These are phyloP conservation scores for Verticillium zaregamsianum DNA, from an alignment of 2,329 filamentous ascomycete species.

Conservation along the genomic window DNA sequence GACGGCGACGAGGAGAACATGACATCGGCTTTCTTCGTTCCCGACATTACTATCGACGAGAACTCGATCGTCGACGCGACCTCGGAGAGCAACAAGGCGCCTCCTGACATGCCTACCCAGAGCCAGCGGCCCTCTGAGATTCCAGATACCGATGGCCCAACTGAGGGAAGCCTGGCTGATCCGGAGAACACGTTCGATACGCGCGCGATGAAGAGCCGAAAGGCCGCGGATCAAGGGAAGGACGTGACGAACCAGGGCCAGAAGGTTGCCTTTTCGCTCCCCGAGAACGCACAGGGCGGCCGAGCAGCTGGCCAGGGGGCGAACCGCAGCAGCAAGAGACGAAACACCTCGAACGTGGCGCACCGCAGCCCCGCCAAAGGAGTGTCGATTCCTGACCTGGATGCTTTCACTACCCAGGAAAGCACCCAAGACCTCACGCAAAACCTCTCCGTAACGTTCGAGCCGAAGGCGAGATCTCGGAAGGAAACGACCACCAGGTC, in stretches of 20 bases:
- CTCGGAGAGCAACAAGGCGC: constrained; percentile 6
- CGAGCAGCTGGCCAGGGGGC: constrained; percentile 24
- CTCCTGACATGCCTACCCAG: constrained; percentile 26
- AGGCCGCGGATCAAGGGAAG: neutral
- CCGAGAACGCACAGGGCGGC: constrained; percentile 25
- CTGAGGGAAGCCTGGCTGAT: constrained; percentile 16
- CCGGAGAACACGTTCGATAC: constrained; percentile 11
- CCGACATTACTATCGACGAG: constrained; percentile 52
- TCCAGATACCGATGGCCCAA: constrained; percentile 22
- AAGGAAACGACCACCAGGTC: constrained; percentile 5
- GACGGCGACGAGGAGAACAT: constrained; percentile 40
- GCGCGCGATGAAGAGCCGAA: constrained; percentile 7
- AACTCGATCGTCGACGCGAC: constrained; percentile 15
- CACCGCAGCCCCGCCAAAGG: constrained; percentile 12
- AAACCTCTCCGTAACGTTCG: constrained; percentile 17
- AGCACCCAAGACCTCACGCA: constrained; percentile 17
- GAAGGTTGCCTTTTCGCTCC: constrained; percentile 38
- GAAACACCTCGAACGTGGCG: constrained; percentile 15
- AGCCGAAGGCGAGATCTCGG: constrained; percentile 12
- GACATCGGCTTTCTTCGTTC: constrained; percentile 55
- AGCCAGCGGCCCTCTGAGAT: constrained; percentile 23
- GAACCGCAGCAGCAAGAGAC: constrained; percentile 39
- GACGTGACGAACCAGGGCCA: constrained; percentile 19
- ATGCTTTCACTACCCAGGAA: constrained; percentile 15
- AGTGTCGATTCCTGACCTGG: constrained; percentile 4